Evolutionary conservation across 176 grass and related monocot species (phyloP), one percentile per base, ranked within the genome.

Genomic region (Pharus latifolius): DNA sequence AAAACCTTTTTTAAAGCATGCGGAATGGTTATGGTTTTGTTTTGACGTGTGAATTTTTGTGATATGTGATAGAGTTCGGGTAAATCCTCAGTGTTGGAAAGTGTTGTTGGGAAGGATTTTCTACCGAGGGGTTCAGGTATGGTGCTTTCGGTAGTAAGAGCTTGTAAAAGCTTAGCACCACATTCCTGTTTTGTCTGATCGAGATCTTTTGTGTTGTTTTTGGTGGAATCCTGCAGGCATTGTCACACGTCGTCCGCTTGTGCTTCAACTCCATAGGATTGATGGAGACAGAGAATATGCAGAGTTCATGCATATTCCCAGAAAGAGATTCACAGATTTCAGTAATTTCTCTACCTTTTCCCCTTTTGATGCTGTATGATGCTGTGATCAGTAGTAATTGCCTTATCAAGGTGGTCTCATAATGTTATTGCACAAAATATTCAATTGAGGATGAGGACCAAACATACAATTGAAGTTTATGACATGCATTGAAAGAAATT

Each of bases 61-160:
- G 37, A 7, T 56, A 38, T 33, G 59, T 30, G 23, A 26, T 32
- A 99, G 96, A 99, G 96, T 68, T 99, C 96, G 1, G 96, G 96
- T 76, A 99, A 99, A 85, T 99, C 96, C 29, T 99, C 96, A 10
- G 96, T 99, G 54, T 63, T 99, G 78, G 96, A 99, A 53, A 99
- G 96, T 43, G 76, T 99, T 49, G 96, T 99, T 45, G 96, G 87
- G 13, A 99, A 99, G 84, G 96, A 99, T 77, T 99, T 99, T 68
- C 75, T 99, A 38, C 96, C 96, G 0, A 91, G 90, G 76, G 96
- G 96, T 70, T 94, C 96, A 91, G 96, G 96, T 99, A 86, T 19
- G 80, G 35, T 30, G 68, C 7, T 63, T 70, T 33, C 1, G 55
- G 22, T 15, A 49, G 31, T 23, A 64, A 32, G n/a, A 44, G 62